Base-by-base conservation (phyloP, 352 stramenopile species). In the Phytophthora pistaciae region DNA sequence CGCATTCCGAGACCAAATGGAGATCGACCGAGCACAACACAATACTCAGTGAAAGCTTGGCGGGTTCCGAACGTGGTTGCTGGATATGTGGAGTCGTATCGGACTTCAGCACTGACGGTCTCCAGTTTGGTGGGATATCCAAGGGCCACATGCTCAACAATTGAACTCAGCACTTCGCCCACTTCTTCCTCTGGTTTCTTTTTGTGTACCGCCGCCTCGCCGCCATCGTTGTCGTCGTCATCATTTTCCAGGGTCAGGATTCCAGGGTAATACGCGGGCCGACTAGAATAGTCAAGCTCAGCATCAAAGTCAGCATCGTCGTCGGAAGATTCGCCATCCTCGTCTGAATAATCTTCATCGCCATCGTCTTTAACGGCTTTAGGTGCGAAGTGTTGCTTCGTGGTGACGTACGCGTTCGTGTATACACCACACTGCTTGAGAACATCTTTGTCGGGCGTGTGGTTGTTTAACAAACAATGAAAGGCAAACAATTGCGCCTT, bases 401-500 rank as follows among this genome's bases (percentile, higher is more conserved):
- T 88, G 66, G 82, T 90, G 4, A 93, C 87, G 31, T 85, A 97
- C 4, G 91, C 90, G 55, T 92, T 93, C 5, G 91, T 91, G 57
- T 82, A 91, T 21, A 89, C 87, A 42, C 91, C 91, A 56, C 91
- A 97, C 66, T 96, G 90, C 64, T 96, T 96, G 13, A 97, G 66
- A 29, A 96, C 91, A 67, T 94, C 83, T 64, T 87, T 90, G 64
- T 95, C 90, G 1, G 91, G 91, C 5, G 87, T 88, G 55, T 97
- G 89, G 67, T 96, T 95, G 74, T 97, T 95, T 54, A 96, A 46
- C 31, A 97, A 71, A 59, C 88, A 96, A 73, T 96, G 89, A 55
- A 97, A 96, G 1, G 91, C 91, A 36, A 95, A 97, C 4, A 97
- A 68, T 62, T 97, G 91, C 23, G 89, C 89, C 60, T 95, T 95